phyloP scores from a whole-genome alignment of 768 basidiomycete genomes.

The Boletus rufocinnamomeus region DNA sequence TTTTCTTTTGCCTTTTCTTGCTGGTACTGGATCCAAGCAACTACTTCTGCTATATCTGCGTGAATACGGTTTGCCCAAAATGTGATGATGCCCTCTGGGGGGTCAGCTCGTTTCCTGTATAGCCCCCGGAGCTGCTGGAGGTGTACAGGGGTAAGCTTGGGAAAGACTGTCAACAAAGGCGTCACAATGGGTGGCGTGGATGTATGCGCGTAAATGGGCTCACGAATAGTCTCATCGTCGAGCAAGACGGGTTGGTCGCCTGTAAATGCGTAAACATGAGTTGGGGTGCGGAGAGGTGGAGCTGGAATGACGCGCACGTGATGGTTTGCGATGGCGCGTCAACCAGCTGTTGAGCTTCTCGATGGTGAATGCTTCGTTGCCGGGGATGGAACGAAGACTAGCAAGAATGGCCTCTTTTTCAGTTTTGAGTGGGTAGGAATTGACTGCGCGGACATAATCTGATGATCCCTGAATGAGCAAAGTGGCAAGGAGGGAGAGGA shows the following conservation, averaged over 20 bases:
- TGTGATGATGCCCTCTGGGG: constrained; percentile 23
- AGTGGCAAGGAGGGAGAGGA: background rate
- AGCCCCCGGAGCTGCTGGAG: constrained; percentile 25
- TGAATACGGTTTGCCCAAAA: constrained; percentile 31
- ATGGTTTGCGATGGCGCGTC: constrained; percentile 18
- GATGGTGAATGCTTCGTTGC: constrained; percentile 22
- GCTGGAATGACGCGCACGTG: background rate
- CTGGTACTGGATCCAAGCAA: constrained; percentile 33
- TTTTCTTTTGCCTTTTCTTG: constrained; percentile 25
- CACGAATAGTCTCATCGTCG: constrained; percentile 32
- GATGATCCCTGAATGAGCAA: background rate
- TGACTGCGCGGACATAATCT: constrained; percentile 25
- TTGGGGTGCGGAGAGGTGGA: background rate
- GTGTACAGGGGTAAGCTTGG: constrained; percentile 26
- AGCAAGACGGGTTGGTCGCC: background rate
- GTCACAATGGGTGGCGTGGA: constrained; percentile 1
- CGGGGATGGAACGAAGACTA: constrained; percentile 21
- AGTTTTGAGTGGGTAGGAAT: constrained; percentile 7
- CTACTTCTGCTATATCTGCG: constrained; percentile 22
- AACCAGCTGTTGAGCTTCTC: constrained; percentile 27
- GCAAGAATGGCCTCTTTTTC: constrained; percentile 22
- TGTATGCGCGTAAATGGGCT: constrained; percentile 8
- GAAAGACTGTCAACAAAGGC: constrained; percentile 24
- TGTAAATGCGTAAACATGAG: background rate
- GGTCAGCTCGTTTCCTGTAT: constrained; percentile 16